These are phyloP conservation scores for Monosporascus sp. DNA, from an alignment of 2,329 filamentous ascomycete genomes.

Conservation along the genomic window DNA sequence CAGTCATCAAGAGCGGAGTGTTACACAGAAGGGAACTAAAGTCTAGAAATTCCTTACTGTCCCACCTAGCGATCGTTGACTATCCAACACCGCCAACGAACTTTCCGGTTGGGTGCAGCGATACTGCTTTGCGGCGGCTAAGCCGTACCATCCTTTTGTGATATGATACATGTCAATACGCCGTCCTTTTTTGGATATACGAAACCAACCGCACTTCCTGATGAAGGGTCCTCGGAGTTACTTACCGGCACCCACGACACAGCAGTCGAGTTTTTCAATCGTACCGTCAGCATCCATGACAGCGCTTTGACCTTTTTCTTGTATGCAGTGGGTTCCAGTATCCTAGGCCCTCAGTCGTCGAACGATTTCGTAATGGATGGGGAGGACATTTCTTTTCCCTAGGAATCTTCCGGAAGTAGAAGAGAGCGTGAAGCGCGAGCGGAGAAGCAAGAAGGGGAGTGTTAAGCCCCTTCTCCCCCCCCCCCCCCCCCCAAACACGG, in stretches of 20 bases:
- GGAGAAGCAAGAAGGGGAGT: too few relatives aligned
- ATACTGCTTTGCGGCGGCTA: conserved; percentile 57
- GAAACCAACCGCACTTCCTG: not conserved
- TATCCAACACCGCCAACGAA: conserved; percentile 53
- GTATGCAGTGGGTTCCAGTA: not conserved
- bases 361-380: not conserved
- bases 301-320: not conserved
- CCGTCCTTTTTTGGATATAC: not conserved
- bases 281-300: conserved; percentile 8
- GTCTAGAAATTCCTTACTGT: conserved; percentile 26
- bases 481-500: too few relatives aligned
- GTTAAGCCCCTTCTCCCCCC: too few relatives aligned
- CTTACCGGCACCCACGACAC: conserved; percentile 50
- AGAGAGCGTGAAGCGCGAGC: too few relatives aligned
- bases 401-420: too few relatives aligned
- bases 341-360: not conserved
- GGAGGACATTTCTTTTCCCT: not conserved
- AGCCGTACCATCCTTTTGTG: conserved; percentile 43
- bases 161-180: conserved; percentile 2
- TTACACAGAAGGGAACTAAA: not conserved
- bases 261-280: conserved; percentile 41
- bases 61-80: conserved; percentile 54
- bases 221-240: conserved; percentile 1
- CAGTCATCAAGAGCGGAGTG: not conserved
- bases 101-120: conserved; percentile 52